Evolutionary conservation across 345 rosid genomes (phyloP).

Genomic region (Corchorus olitorius): DNA sequence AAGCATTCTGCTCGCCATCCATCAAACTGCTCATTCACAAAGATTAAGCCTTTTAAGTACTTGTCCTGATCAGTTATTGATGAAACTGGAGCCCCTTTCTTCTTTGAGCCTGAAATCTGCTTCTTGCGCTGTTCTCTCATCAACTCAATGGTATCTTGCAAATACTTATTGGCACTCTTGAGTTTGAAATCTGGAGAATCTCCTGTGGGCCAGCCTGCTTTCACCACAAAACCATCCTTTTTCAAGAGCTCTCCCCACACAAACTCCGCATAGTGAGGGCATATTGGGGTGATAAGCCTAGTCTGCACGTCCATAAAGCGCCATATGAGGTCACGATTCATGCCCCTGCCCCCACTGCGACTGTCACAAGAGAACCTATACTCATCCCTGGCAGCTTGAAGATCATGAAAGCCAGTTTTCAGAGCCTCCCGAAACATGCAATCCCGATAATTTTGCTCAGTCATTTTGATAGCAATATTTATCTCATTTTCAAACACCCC

Average conservation of each 20-base stretch:
- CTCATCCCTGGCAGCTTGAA: conserved; percentile 92
- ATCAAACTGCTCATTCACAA: conserved; percentile 76
- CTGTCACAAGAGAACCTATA: conserved; percentile 82
- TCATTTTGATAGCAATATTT: conserved; percentile 71
- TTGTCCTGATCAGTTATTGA: conserved; percentile 50
- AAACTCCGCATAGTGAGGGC: conserved; percentile 90
- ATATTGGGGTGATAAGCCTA: conserved; percentile 80
- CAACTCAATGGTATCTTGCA: conserved; percentile 78
- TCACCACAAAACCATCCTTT: conserved; percentile 75
- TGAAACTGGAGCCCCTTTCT: conserved; percentile 62
- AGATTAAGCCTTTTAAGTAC: conserved; percentile 54
- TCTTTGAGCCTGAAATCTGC: conserved; percentile 72
- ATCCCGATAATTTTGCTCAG: conserved; percentile 64
- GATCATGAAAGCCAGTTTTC: conserved; percentile 86
- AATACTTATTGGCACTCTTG: conserved; percentile 81
- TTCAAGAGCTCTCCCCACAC: conserved; percentile 87
- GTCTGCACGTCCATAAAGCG: conserved; percentile 92
- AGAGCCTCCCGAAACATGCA: conserved; percentile 94
- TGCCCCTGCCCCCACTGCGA: conserved; percentile 41
- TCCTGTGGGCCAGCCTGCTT: conserved; percentile 91
- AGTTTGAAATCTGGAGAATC: conserved; percentile 71
- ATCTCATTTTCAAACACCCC: conserved; percentile 84
- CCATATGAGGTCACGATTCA: conserved; percentile 71
- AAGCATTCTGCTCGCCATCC: conserved; percentile 92
- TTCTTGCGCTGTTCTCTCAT: conserved; percentile 82